These are phyloP conservation scores for Metarhizium humberi DNA, from an alignment of 2,329 filamentous ascomycete species.

Conservation along the genomic window DNA sequence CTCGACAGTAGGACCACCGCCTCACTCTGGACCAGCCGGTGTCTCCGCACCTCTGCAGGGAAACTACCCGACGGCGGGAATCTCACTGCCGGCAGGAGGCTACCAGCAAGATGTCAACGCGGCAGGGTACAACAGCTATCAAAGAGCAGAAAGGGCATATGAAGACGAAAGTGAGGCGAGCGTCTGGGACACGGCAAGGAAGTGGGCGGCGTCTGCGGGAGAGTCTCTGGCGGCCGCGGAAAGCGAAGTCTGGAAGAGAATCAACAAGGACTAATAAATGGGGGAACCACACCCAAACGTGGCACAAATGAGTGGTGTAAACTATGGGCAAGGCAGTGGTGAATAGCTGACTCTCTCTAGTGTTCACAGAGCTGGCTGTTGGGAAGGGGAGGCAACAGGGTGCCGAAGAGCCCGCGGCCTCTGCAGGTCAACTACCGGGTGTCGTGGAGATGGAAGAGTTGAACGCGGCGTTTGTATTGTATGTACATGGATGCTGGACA, in stretches of 20 bases:
- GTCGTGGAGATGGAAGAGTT: not conserved
- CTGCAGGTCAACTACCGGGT: not conserved
- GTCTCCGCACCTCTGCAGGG: slow-evolving; percentile 16
- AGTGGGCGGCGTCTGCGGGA: slow-evolving; percentile 47
- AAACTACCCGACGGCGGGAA: slow-evolving; percentile 16
- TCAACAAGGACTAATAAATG: slow-evolving; percentile 39
- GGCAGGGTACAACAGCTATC: slow-evolving; percentile 39
- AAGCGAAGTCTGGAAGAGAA: slow-evolving; percentile 52
- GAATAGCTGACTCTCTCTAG: not conserved
- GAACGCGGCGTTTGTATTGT: not conserved
- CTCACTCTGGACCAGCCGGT: slow-evolving; percentile 14
- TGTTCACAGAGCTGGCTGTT: not conserved
- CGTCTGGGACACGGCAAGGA: slow-evolving; percentile 49
- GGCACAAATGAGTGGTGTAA: not conserved
- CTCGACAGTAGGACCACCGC: slow-evolving; percentile 20
- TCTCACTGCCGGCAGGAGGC: slow-evolving; percentile 38
- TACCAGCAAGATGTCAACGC: slow-evolving; percentile 48
- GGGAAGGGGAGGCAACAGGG: not conserved
- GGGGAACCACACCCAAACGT: not conserved
- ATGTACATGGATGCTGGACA: not conserved
- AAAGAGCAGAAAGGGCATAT: slow-evolving; percentile 29
- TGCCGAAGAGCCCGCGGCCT: not conserved
- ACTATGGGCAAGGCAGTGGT: not conserved
- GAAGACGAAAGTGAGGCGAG: slow-evolving; percentile 26
- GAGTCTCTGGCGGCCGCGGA: slow-evolving; percentile 49